phyloP scores from a whole-genome alignment of 805 yeast genomes.

The Saccharomycopsis lassenensis region DNA sequence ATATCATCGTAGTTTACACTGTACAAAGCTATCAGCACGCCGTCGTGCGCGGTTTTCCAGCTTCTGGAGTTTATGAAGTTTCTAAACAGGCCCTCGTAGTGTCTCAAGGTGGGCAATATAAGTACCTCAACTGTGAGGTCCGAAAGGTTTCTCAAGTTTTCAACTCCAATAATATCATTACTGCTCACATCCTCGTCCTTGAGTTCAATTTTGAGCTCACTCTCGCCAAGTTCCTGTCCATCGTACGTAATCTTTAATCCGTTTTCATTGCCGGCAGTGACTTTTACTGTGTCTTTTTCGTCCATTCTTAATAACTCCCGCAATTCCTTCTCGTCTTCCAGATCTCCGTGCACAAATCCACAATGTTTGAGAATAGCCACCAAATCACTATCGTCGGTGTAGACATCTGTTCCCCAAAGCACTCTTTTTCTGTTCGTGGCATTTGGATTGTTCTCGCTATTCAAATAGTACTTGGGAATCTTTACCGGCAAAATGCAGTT shows the following conservation, averaged over 20 bases:
- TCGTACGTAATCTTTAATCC: not conserved
- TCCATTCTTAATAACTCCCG: no score
- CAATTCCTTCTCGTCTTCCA: conserved; percentile 9
- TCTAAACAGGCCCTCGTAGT: conserved; percentile 54
- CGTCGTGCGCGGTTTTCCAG: conserved; percentile 71
- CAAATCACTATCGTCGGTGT: conserved; percentile 89
- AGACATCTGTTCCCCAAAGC: conserved; percentile 87
- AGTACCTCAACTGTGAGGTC: conserved; percentile 26
- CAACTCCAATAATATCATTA: conserved; percentile 20
- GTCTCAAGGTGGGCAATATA: conserved; percentile 60
- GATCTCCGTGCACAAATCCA: conserved; percentile 43
- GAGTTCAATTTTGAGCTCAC: not conserved
- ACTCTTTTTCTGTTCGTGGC: conserved; percentile 5
- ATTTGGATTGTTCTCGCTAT: conserved; percentile 12
- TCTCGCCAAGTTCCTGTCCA: not conserved
- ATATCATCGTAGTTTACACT: conserved; percentile 37
- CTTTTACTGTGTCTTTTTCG: conserved; percentile 18
- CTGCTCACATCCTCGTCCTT: not conserved
- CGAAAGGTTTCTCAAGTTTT: conserved; percentile 21
- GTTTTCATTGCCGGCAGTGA: conserved; percentile 7
- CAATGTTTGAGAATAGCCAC: conserved; percentile 64
- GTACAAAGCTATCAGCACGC: conserved; percentile 59
- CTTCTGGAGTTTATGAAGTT: conserved; percentile 64
- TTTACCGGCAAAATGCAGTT: conserved; percentile 28
- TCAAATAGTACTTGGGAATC: conserved; percentile 22